A percentile compares a stretch with the other conserved stretches of the same genome.
Conservation (phyloP, 192 early-diverging fungal genomes). For the Coemansia sp. region DNA sequence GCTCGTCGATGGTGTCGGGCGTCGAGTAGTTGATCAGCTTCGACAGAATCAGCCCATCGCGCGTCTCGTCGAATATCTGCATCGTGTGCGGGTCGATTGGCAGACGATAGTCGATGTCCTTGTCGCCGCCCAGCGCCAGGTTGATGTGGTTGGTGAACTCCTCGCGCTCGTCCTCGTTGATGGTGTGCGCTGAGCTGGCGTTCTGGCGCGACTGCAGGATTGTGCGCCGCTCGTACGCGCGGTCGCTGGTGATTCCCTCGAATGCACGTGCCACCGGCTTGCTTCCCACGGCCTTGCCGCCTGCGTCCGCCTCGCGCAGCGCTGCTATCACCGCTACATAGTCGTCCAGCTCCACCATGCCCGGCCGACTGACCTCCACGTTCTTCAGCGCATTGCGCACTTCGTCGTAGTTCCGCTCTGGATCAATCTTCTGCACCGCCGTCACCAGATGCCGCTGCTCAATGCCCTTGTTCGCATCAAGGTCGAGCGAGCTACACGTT, state of each 20-base stretch:
- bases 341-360: constrained; percentile 77
- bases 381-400: constrained; percentile 69
- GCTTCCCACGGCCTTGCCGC: constrained; percentile 12
- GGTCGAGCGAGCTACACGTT: constrained; percentile 57
- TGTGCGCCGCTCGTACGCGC: constrained; percentile 69
- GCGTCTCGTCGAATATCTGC: constrained; percentile 96
- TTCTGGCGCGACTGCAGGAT: constrained; percentile 85
- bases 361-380: constrained; percentile 66
- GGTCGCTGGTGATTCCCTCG: constrained; percentile 54
- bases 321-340: constrained; percentile 55
- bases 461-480: constrained; percentile 70
- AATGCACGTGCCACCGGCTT: constrained; percentile 32
- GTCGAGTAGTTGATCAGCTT: constrained; percentile 99
- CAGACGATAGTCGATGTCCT: constrained; percentile 79
- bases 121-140: constrained; percentile 76
- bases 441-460: constrained; percentile 68
- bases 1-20: constrained; percentile 97
- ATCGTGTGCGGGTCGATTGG: constrained; percentile 93
- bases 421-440: constrained; percentile 64
- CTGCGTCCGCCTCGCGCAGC: not conserved
- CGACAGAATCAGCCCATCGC: constrained; percentile 90
- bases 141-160: constrained; percentile 97
- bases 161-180: constrained; percentile 98
- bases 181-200: constrained; percentile 91
- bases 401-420: constrained; percentile 72